A percentile compares a stretch with the other conserved stretches of the same genome.
Evolutionary conservation across 83 land plant genomes (phyloP).

Genomic region (Diphasiastrum complanatum): DNA sequence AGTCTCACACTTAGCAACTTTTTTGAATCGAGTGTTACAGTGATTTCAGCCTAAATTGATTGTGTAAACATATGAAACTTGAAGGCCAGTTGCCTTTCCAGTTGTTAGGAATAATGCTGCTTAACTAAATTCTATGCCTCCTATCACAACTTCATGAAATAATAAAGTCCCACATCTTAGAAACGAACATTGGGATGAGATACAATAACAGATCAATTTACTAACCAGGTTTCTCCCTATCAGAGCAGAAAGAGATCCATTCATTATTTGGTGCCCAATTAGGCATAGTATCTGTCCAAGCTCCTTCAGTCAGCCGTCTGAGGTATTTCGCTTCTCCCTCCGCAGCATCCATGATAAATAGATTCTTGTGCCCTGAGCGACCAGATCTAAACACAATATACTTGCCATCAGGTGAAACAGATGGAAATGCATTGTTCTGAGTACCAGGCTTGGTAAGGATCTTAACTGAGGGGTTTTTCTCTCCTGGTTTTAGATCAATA

Average conservation of each 20-base stretch:
- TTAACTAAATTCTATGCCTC: too few relatives aligned
- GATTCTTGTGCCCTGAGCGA: slow-evolving; percentile 11
- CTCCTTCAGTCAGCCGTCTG: slow-evolving; percentile 5
- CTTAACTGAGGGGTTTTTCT: slow-evolving; percentile 7
- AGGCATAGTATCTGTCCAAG: slow-evolving; percentile 52
- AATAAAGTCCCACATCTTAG: too few relatives aligned
- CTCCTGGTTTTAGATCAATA: slow-evolving; percentile 7
- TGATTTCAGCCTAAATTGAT: too few relatives aligned
- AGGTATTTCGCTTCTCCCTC: not conserved
- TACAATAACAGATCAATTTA: too few relatives aligned
- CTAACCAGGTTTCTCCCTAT: slow-evolving; percentile 44
- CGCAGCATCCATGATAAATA: slow-evolving; percentile 12
- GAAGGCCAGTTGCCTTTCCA: too few relatives aligned
- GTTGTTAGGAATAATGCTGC: too few relatives aligned
- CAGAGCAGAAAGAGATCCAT: slow-evolving; percentile 81
- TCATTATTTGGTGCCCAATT: slow-evolving; percentile 72
- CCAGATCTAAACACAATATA: slow-evolving; percentile 10
- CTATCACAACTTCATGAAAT: too few relatives aligned
- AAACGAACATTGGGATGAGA: too few relatives aligned
- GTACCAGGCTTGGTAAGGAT: slow-evolving; percentile 8
- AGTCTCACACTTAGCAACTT: too few relatives aligned
- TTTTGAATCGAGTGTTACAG: too few relatives aligned
- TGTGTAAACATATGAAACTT: too few relatives aligned
- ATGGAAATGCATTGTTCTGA: slow-evolving; percentile 3
- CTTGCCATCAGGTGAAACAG: slow-evolving; percentile 6